Base-by-base conservation (phyloP, 2,329 filamentous ascomycete species). In the Fusarium poae region DNA sequence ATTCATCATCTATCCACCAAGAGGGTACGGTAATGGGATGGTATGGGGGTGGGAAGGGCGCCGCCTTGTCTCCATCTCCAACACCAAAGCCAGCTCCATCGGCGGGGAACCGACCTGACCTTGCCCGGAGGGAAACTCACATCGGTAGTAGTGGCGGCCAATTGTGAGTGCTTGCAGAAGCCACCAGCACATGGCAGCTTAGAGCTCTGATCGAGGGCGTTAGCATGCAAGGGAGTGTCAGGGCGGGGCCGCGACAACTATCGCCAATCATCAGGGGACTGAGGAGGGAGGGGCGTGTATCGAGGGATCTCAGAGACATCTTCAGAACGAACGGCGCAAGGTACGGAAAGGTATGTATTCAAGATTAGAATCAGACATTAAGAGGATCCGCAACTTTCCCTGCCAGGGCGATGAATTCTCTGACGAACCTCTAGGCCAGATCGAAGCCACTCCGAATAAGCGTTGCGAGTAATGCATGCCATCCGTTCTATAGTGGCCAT, bases 281-380 rank as follows among this genome's bases (percentile, higher is more conserved):
- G 51, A 34, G 43, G 54, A 56, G 64, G 68, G 48, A 51, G 57
- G 68, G 72, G 73, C 39, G 73, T 73, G 73, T 53, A 39, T 61
- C 46, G 43, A 71, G 34, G 55, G 49, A 54, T 62, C 52, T 64
- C 57, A 57, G 32, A 73, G 56, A 64, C 59, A 65, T 68, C 63
- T 68, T 73, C 72, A 58, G 52, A 62, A 51, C 52, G 65, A 67
- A 71, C 51, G 45, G 70, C 53, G 62, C 65, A 61, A 73, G 80
- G 80, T 46, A 62, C 59, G n/a, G 42, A 62, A 43, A 44, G 59
- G 59, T 76, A 83, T 82, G 81, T 74, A 69, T 72, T 75, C 67
- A 74, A 82, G 75, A 82, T 82, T 81, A 77, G 69, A 68, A 76
- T 78, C 74, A 80, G 76, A 79, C 78, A 81, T 68, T 53, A 68